Conservation (phyloP, 1,139 yeast species). For the Suhomyces taliae region DNA sequence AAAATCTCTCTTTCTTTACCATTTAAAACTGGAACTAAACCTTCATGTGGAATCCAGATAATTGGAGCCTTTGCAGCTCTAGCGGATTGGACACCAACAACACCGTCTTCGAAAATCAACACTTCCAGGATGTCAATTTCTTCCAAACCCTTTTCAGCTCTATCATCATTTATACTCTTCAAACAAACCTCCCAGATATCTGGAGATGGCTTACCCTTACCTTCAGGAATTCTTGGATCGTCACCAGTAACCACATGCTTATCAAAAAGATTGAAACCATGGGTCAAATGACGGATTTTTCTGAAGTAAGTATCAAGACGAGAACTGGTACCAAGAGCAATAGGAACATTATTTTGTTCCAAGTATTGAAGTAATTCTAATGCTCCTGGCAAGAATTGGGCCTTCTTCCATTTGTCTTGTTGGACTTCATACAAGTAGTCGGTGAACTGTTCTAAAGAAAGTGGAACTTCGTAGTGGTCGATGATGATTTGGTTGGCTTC, state of each 20-base stretch:
- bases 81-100: constrained; percentile 86
- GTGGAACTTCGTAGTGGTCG: constrained; percentile 65
- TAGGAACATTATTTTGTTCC: constrained; percentile 54
- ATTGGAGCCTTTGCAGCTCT: constrained; percentile 79
- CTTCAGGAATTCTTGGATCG: constrained; percentile 74
- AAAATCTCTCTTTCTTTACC: constrained; percentile 47
- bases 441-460: constrained; percentile 63
- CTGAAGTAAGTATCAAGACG: constrained; percentile 54
- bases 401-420: constrained; percentile 57
- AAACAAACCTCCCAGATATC: constrained; percentile 89
- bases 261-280: constrained; percentile 63
- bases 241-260: constrained; percentile 83
- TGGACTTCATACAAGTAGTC: constrained; percentile 56
- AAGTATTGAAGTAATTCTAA: constrained; percentile 60
- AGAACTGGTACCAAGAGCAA: constrained; percentile 93
- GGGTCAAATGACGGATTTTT: constrained; percentile 68
- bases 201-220: constrained; percentile 90
- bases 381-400: constrained; percentile 83
- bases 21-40: constrained; percentile 56
- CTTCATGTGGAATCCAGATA: constrained; percentile 87
- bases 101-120: constrained; percentile 89
- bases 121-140: constrained; percentile 72
- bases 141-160: constrained; percentile 32
- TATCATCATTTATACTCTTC: constrained; percentile 57
- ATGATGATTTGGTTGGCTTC: constrained; percentile 61